Conservation (phyloP, 2,329 filamentous ascomycete genomes). For the Colletotrichum tropicicola region DNA sequence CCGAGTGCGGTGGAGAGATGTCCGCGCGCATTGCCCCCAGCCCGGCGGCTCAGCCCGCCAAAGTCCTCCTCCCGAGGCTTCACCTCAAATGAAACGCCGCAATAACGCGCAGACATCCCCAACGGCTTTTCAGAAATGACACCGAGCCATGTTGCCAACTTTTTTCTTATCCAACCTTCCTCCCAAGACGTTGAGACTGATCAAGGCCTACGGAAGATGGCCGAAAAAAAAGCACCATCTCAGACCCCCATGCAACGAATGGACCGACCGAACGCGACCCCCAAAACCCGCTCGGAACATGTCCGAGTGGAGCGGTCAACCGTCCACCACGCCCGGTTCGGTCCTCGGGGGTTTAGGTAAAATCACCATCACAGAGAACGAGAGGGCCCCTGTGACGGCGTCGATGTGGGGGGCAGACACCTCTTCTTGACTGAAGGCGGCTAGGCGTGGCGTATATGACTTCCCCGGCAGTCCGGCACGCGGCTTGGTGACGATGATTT, state of each 20-base stretch:
- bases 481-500: not conserved
- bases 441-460: not conserved
- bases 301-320: slow-evolving; percentile 25
- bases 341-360: no score
- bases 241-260: not conserved
- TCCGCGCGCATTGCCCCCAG: no score
- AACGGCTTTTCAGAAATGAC: not conserved
- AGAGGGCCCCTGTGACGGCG: no score
- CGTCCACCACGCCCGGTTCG: no score
- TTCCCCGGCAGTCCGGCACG: not conserved
- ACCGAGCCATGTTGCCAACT: no score
- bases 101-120: not conserved
- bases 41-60: not conserved
- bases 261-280: not conserved
- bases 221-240: not conserved
- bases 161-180: no score
- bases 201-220: not conserved
- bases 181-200: no score
- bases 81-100: not conserved
- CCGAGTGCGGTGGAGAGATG: not conserved
- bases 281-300: slow-evolving; percentile 22
- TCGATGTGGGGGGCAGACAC: no score
- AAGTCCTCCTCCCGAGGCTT: not conserved
- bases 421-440: no score
- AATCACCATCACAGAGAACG: not conserved